Conservation (phyloP, 2,329 filamentous ascomycete species). For the Periconia sp. region DNA sequence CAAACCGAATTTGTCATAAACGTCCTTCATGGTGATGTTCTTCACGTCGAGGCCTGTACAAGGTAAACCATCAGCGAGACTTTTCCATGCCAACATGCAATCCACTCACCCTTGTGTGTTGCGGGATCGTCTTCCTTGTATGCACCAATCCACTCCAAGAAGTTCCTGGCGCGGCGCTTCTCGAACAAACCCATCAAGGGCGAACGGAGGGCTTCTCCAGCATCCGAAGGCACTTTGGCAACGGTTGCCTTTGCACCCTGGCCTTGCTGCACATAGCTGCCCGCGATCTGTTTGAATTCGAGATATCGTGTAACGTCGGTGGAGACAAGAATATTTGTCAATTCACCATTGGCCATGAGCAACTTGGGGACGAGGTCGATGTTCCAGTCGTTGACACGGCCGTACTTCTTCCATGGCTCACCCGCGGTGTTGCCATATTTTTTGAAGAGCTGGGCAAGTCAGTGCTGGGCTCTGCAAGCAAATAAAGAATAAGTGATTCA, state of each 20-base stretch:
- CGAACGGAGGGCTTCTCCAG: slow-evolving; percentile 81
- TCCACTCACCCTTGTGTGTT: slow-evolving; percentile 79
- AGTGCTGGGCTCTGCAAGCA: slow-evolving; percentile 25
- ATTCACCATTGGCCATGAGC: slow-evolving; percentile 96
- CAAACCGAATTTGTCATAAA: slow-evolving; percentile 96
- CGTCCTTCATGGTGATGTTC: slow-evolving; percentile 89
- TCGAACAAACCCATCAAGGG: slow-evolving; percentile 97
- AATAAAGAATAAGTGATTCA: slow-evolving; percentile 54
- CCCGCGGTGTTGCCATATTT: slow-evolving; percentile 86
- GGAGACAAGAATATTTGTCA: slow-evolving; percentile 97
- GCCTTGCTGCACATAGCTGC: slow-evolving; percentile 94
- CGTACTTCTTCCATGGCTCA: slow-evolving; percentile 98
- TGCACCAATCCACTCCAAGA: slow-evolving; percentile 90
- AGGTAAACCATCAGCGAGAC: slow-evolving; percentile 1
- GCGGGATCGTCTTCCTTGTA: slow-evolving; percentile 80
- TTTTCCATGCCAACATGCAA: neutral
- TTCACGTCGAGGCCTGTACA: slow-evolving; percentile 72
- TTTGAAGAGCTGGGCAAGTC: slow-evolving; percentile 78
- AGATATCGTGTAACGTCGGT: slow-evolving; percentile 69
- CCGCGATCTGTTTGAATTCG: slow-evolving; percentile 70
- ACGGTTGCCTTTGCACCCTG: slow-evolving; percentile 81
- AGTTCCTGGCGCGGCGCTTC: slow-evolving; percentile 95
- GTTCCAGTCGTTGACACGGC: slow-evolving; percentile 97
- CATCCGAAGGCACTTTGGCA: slow-evolving; percentile 95
- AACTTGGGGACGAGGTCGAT: slow-evolving; percentile 98